A percentile compares a stretch with the other conserved stretches of the same genome.
Conservation (phyloP, 306 rosid species). For the Cucurbita pepo region DNA sequence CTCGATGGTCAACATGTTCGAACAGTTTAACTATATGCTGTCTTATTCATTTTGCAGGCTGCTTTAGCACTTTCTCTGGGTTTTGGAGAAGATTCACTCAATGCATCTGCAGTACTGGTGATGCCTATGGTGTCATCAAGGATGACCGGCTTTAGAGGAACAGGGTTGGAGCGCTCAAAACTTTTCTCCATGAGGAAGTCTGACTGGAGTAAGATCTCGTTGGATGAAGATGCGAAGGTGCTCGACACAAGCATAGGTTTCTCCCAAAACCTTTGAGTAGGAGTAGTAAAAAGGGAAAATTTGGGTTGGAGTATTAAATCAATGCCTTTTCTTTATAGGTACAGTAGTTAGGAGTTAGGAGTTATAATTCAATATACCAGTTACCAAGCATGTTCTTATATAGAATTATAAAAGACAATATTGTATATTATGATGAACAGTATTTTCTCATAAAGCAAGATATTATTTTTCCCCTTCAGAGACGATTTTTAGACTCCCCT, state of each 20-base stretch:
- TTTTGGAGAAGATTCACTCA: slow-evolving; percentile 79
- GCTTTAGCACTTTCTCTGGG: slow-evolving; percentile 63
- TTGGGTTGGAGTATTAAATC: not conserved
- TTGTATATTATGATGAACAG: not conserved
- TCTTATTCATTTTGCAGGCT: slow-evolving; percentile 32
- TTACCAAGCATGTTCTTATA: not conserved
- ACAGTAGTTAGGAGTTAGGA: not conserved
- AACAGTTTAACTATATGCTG: not conserved
- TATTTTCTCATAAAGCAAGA: not conserved
- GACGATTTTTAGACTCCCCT: not conserved
- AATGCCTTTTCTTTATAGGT: not conserved
- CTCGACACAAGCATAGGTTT: not conserved
- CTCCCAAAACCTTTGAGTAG: not conserved
- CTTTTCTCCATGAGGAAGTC: slow-evolving; percentile 45
- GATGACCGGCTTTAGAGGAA: slow-evolving; percentile 86
- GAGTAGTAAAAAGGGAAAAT: slow-evolving; percentile 1
- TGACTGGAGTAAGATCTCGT: slow-evolving; percentile 43
- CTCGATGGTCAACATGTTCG: not conserved
- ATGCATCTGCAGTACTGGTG: slow-evolving; percentile 78
- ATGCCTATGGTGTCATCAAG: slow-evolving; percentile 98
- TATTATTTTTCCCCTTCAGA: not conserved
- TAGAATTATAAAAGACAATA: not conserved
- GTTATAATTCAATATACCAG: not conserved
- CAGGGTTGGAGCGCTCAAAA: slow-evolving; percentile 49
- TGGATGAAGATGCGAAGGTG: slow-evolving; percentile 39